phyloP scores from a whole-genome alignment of 1,284 basidiomycete species.

The Trichosporon asahii region DNA sequence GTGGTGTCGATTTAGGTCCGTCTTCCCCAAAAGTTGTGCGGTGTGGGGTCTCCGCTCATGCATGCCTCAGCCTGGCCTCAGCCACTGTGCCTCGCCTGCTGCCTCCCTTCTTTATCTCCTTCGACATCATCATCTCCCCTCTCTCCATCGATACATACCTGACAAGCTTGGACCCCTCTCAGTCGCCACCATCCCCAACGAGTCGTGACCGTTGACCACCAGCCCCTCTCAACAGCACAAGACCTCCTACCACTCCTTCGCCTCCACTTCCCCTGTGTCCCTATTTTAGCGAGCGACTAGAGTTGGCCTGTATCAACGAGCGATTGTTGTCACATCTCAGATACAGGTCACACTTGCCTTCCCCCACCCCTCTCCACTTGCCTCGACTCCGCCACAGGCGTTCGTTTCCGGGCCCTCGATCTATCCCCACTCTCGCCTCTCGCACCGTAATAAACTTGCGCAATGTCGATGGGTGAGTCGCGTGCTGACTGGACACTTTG shows the following conservation, averaged over 20 bases:
- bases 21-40: constrained; percentile 7
- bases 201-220: constrained; percentile 2
- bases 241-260: not conserved
- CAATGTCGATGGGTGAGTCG: not conserved
- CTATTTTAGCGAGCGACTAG: not conserved
- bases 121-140: not conserved
- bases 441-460: not conserved
- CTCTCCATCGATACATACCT: not conserved
- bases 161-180: not conserved
- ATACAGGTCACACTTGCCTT: constrained; percentile 3
- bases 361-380: not conserved
- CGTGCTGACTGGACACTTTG: not conserved
- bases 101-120: not conserved
- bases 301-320: not conserved
- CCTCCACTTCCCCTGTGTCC: not conserved
- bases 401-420: not conserved
- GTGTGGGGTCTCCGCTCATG: constrained; percentile 2
- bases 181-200: constrained; percentile 3
- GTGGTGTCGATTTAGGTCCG: not conserved
- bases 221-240: not conserved
- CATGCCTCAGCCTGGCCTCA: not conserved
- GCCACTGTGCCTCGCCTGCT: constrained; percentile 1
- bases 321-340: not conserved
- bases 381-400: not conserved
- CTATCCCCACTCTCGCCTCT: not conserved